phyloP scores from a whole-genome alignment of 345 rosid genomes.

The Linum lewisii region DNA sequence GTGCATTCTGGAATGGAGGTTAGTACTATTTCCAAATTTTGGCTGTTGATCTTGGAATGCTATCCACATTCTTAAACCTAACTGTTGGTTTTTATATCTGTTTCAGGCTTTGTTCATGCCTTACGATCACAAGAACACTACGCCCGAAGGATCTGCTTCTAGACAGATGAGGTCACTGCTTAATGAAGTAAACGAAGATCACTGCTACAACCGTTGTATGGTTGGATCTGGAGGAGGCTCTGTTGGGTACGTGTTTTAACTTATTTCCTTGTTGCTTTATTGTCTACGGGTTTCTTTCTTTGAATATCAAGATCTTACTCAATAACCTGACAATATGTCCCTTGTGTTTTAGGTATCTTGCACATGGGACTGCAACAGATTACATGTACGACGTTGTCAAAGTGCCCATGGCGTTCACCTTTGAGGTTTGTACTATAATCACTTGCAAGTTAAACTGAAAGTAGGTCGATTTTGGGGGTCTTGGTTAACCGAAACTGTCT shows the following conservation, averaged over 20 bases:
- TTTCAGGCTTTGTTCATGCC: conserved; percentile 94
- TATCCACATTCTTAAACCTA: conserved; percentile 7
- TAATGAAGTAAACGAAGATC: conserved; percentile 53
- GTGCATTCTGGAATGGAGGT: conserved; percentile 99
- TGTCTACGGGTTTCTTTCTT: too few relatives aligned
- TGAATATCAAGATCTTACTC: too few relatives aligned
- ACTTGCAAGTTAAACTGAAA: not conserved
- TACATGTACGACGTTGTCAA: conserved; percentile 73
- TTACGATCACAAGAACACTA: conserved; percentile 82
- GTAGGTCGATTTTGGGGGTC: too few relatives aligned
- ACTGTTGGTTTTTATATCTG: conserved; percentile 9
- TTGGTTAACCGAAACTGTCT: too few relatives aligned
- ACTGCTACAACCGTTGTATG: conserved; percentile 78
- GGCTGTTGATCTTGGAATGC: not conserved
- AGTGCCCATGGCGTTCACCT: conserved; percentile 96
- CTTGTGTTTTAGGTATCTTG: conserved; percentile 57
- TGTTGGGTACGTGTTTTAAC: conserved; percentile 64
- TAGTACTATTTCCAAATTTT: conserved; percentile 11
- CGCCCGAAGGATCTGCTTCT: conserved; percentile 63
- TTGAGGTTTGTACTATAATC: conserved; percentile 60
- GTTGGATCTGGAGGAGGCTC: conserved; percentile 95
- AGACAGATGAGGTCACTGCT: conserved; percentile 57
- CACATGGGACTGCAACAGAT: conserved; percentile 98
- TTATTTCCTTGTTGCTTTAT: not conserved
- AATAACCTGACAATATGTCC: not conserved